Conservation (phyloP, 2,329 filamentous ascomycete species). For the Pseudogymnoascus sp. region DNA sequence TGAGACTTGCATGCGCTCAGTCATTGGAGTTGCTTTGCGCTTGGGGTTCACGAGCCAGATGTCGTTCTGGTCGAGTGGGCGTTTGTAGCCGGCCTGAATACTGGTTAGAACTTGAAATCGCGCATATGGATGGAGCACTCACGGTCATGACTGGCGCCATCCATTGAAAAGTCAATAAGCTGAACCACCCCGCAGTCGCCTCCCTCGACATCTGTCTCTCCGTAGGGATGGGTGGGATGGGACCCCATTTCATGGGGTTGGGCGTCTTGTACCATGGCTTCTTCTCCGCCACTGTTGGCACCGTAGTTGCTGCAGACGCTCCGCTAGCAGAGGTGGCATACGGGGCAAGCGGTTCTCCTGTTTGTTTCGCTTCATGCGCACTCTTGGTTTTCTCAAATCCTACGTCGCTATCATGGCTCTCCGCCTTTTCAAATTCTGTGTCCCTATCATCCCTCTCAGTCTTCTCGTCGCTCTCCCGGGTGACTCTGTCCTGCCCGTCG, state of each 20-base stretch:
- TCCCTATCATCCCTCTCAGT: conserved; percentile 24
- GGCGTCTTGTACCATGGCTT: conserved; percentile 56
- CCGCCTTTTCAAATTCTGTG: conserved; percentile 17
- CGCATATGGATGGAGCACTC: conserved; percentile 27
- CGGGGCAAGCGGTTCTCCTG: background rate
- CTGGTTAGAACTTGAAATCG: conserved; percentile 16
- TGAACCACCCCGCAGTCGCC: conserved; percentile 65
- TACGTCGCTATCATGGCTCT: conserved; percentile 17
- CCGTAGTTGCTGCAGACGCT: background rate
- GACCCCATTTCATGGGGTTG: conserved; percentile 55
- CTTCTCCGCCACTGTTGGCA: conserved; percentile 24
- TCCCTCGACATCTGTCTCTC: conserved; percentile 54
- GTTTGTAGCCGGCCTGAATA: conserved; percentile 70
- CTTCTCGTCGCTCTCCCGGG: conserved; percentile 17
- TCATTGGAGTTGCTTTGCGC: conserved; percentile 62
- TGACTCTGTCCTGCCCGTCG: conserved; percentile 17
- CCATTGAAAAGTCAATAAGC: conserved; percentile 77
- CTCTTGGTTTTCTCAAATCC: conserved; percentile 10
- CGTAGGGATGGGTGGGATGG: conserved; percentile 46
- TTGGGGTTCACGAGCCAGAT: conserved; percentile 84
- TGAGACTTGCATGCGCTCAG: conserved; percentile 54
- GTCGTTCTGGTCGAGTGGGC: conserved; percentile 73
- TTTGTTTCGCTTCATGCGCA: background rate
- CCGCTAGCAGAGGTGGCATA: background rate
- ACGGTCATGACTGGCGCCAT: conserved; percentile 79